These are phyloP conservation scores for Orbilia ellipsospora DNA, from an alignment of 2,329 filamentous ascomycete species.

Conservation along the genomic window DNA sequence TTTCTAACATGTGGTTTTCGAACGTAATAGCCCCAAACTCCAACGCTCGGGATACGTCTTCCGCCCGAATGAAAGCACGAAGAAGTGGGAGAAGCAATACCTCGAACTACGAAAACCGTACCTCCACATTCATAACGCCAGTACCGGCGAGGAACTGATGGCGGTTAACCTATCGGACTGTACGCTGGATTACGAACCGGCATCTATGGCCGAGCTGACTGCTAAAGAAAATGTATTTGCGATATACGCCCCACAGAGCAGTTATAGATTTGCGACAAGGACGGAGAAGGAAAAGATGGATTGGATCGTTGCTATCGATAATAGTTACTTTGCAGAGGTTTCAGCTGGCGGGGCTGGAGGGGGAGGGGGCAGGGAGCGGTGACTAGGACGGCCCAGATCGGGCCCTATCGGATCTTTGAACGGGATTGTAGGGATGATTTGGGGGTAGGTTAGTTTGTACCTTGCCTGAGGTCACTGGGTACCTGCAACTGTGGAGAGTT, in stretches of 20 bases:
- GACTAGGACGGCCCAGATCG: constrained; percentile 36
- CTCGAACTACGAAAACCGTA: constrained; percentile 93
- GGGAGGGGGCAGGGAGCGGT: constrained; percentile 28
- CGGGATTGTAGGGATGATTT: constrained; percentile 25
- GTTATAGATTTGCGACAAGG: constrained; percentile 90
- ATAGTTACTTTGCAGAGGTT: constrained; percentile 68
- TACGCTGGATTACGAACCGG: constrained; percentile 87
- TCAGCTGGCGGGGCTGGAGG: background rate
- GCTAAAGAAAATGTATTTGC: constrained; percentile 81
- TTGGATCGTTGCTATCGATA: constrained; percentile 95
- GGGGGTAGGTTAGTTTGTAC: background rate
- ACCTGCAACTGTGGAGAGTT: background rate
- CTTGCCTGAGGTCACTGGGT: background rate
- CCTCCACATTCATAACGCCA: constrained; percentile 85
- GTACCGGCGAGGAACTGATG: constrained; percentile 88
- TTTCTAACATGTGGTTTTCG: constrained; percentile 57
- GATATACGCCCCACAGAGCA: constrained; percentile 92
- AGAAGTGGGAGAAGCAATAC: constrained; percentile 89
- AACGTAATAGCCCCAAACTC: constrained; percentile 63
- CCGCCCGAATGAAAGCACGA: constrained; percentile 81
- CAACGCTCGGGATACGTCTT: constrained; percentile 90
- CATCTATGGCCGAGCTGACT: constrained; percentile 76
- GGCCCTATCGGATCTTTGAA: constrained; percentile 33
- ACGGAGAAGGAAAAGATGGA: constrained; percentile 93
- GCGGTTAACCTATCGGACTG: constrained; percentile 89